Percentiles rank a stretch among this genome's conserved stretches.
phyloP scores from a whole-genome alignment of 805 yeast species.

The Yamadazyma laniorum region DNA sequence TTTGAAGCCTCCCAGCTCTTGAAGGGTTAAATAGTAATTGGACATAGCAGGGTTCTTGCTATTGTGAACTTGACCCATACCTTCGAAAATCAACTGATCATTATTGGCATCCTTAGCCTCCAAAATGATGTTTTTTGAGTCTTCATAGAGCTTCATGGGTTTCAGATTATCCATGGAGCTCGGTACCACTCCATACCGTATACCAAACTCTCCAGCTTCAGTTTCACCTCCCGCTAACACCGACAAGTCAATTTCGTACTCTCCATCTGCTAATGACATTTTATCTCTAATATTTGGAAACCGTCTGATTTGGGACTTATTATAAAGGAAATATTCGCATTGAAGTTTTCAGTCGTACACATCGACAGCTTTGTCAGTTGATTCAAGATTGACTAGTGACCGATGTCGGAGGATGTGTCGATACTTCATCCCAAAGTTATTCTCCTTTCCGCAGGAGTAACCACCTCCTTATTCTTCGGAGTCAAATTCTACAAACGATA shows the following conservation, averaged over 20 bases:
- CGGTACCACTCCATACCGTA: slow-evolving; percentile 42
- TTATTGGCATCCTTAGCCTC: slow-evolving; percentile 26
- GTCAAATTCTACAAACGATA: slow-evolving; percentile 33
- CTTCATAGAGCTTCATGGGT: slow-evolving; percentile 34
- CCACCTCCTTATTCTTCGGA: slow-evolving; percentile 26
- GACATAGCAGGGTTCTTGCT: slow-evolving; percentile 17
- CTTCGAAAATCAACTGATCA: slow-evolving; percentile 37
- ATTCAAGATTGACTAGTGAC: too few relatives aligned
- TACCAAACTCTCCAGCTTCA: slow-evolving; percentile 17
- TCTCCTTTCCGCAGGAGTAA: slow-evolving; percentile 34
- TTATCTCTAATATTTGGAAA: neutral
- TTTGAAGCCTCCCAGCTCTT: slow-evolving; percentile 13
- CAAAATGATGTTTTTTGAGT: slow-evolving; percentile 31
- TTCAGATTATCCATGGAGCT: slow-evolving; percentile 38
- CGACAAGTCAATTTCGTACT: slow-evolving; percentile 40
- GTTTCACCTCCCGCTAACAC: slow-evolving; percentile 3
- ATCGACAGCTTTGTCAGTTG: too few relatives aligned
- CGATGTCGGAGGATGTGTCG: slow-evolving; percentile 17
- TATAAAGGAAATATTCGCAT: too few relatives aligned
- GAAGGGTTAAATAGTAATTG: slow-evolving; percentile 30
- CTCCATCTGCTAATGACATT: slow-evolving; percentile 35
- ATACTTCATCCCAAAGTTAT: slow-evolving; percentile 40
- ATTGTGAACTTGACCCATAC: slow-evolving; percentile 31
- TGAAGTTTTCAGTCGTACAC: too few relatives aligned
- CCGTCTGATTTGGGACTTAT: neutral